Evolutionary conservation across 2,329 filamentous ascomycete genomes (phyloP).

Genomic region (Cladosporium sp.): DNA sequence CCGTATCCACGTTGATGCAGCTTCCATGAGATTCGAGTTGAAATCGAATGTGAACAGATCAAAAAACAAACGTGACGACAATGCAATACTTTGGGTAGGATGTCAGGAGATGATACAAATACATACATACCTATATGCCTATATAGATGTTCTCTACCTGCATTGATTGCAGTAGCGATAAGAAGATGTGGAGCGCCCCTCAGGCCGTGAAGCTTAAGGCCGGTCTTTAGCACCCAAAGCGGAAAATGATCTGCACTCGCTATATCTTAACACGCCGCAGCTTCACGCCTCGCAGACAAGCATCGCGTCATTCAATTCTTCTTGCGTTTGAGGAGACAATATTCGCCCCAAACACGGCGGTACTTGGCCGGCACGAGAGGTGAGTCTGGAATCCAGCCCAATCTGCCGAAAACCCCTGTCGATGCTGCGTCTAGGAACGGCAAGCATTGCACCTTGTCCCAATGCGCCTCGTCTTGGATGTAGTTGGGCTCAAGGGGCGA

Average conservation of each 20-base stretch:
- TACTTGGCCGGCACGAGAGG: conserved; percentile 64
- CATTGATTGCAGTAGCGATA: conserved; percentile 11
- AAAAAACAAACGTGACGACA: too few relatives aligned
- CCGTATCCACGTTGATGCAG: neutral
- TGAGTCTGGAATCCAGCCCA: conserved; percentile 76
- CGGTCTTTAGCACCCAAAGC: conserved; percentile 9
- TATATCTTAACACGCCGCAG: neutral
- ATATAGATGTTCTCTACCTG: conserved; percentile 1
- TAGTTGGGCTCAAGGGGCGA: conserved; percentile 78
- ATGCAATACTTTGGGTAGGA: neutral
- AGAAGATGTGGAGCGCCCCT: conserved; percentile 11
- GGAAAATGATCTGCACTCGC: neutral
- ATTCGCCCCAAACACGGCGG: conserved; percentile 76
- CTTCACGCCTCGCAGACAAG: neutral
- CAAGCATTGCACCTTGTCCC: conserved; percentile 72
- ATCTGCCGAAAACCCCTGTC: conserved; percentile 69
- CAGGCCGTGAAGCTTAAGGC: neutral
- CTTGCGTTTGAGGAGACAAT: conserved; percentile 70
- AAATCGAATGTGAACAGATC: too few relatives aligned
- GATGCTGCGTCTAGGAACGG: conserved; percentile 74
- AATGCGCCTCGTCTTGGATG: conserved; percentile 65
- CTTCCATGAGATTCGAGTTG: neutral
- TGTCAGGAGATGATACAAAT: neutral
- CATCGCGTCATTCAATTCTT: neutral
- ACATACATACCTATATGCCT: neutral